Evolutionary conservation across 1,284 basidiomycete species (phyloP).

Genomic region (Moesziomyces sp.): DNA sequence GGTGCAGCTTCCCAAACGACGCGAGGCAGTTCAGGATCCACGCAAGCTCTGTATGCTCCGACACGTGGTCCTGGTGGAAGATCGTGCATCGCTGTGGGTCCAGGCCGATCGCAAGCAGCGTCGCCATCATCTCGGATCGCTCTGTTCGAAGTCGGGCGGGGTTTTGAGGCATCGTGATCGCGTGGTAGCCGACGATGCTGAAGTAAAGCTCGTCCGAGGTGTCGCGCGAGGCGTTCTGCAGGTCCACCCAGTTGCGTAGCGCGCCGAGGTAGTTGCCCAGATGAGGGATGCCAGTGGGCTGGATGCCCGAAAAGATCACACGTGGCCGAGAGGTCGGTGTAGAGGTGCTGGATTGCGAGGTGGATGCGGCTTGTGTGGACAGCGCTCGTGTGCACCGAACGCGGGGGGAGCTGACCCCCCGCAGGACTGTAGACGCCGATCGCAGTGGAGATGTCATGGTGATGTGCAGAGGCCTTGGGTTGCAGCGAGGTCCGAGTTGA

Average conservation of each 20-base stretch:
- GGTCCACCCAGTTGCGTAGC: conserved; percentile 84
- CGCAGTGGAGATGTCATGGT: no score
- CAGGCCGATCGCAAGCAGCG: conserved; percentile 84
- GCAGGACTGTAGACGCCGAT: no score
- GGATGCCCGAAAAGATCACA: conserved; percentile 82
- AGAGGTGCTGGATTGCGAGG: not conserved
- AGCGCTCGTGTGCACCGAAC: no score
- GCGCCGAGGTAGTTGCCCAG: conserved; percentile 94
- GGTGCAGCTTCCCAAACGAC: conserved; percentile 80
- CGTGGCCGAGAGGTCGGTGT: conserved; percentile 5
- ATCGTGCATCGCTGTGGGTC: conserved; percentile 81
- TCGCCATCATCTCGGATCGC: conserved; percentile 81
- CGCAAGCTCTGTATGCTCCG: conserved; percentile 84
- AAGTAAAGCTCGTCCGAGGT: conserved; percentile 74
- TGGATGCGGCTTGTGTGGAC: not conserved
- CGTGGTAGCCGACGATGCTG: conserved; percentile 79
- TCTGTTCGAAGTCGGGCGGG: conserved; percentile 44
- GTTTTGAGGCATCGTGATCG: conserved; percentile 69
- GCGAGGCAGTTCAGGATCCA: conserved; percentile 91
- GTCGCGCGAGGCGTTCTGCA: conserved; percentile 74
- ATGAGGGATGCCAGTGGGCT: conserved; percentile 86
- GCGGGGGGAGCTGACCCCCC: no score
- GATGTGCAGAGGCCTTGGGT: no score
- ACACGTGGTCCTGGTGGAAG: conserved; percentile 90
- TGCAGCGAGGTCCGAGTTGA: no score